These are phyloP conservation scores for Psidium guajava DNA, from an alignment of 345 rosid species.

Conservation along the genomic window DNA sequence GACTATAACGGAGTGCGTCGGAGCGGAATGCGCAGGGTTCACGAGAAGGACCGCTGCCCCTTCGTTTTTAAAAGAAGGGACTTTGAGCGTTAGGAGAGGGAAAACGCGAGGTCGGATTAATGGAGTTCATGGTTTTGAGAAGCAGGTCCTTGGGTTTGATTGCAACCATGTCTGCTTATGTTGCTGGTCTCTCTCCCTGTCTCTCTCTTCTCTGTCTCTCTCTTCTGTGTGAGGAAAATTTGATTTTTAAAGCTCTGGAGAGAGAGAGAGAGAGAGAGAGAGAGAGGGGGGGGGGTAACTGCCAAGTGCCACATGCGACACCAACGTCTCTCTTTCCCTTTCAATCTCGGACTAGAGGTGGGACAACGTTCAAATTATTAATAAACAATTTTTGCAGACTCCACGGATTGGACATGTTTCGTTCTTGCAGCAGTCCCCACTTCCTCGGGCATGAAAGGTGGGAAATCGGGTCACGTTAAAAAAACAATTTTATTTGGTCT, in stretches of 20 bases:
- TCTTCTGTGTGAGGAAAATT: conserved; percentile 2
- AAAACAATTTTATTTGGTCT: not conserved
- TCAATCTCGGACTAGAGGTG: conserved; percentile 6
- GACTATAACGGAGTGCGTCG: not conserved
- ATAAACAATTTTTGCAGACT: conserved; percentile 5
- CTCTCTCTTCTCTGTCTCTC: not conserved
- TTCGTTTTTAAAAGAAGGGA: not conserved
- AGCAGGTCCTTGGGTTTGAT: not conserved
- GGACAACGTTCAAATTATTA: conserved; percentile 33
- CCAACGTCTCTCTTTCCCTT: conserved; percentile 36
- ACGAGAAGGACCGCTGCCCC: not conserved
- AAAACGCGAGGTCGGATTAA: not conserved
- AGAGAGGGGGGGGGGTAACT: not conserved
- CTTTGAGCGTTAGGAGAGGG: not conserved
- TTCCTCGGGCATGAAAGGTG: not conserved
- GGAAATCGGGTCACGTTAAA: not conserved
- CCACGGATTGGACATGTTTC: not conserved
- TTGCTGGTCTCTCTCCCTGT: not conserved
- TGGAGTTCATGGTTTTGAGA: not conserved
- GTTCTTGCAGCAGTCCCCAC: not conserved
- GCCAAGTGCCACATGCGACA: conserved; percentile 15
- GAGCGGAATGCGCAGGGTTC: not conserved
- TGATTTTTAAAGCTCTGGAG: conserved; percentile 25
- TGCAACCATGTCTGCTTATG: not conserved
- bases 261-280: not conserved